Percentiles rank a stretch among this genome's conserved stretches.
phyloP scores from a whole-genome alignment of 2,329 filamentous ascomycete genomes.

The Aspergillus sp. region DNA sequence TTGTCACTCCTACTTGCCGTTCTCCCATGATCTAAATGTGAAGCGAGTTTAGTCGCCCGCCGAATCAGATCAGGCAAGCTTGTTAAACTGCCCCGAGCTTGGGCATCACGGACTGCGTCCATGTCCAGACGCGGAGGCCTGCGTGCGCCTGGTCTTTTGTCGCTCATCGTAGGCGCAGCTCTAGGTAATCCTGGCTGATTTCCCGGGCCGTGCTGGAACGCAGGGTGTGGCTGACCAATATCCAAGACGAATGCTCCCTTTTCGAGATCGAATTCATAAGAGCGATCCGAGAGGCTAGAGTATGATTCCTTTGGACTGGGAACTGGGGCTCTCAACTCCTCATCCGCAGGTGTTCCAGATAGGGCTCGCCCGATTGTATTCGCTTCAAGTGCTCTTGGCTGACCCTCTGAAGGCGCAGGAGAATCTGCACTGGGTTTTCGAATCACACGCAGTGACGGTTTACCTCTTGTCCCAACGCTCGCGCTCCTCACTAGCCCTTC shows the following conservation, averaged over 20 bases:
- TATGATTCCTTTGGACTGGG: constrained; percentile 13
- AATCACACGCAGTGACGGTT: constrained; percentile 37
- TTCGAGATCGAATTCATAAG: constrained; percentile 25
- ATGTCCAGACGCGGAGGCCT: constrained; percentile 71
- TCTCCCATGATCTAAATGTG: constrained; percentile 77
- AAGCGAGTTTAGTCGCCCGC: constrained; percentile 76
- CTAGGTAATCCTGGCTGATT: constrained; percentile 22
- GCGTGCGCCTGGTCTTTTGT: constrained; percentile 31
- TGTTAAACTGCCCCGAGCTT: constrained; percentile 81
- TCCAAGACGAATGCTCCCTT: constrained; percentile 26
- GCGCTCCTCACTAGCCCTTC: constrained; percentile 32
- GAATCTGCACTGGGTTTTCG: constrained; percentile 23
- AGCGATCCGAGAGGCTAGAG: constrained; percentile 13
- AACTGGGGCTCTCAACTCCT: background rate
- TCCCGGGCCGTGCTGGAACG: constrained; percentile 7
- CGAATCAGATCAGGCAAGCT: constrained; percentile 86
- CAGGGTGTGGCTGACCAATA: constrained; percentile 3
- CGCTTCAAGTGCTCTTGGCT: constrained; percentile 1
- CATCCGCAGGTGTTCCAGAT: background rate
- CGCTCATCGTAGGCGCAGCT: constrained; percentile 32
- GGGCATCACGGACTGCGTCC: constrained; percentile 70
- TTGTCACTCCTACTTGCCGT: constrained; percentile 54
- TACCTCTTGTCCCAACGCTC: constrained; percentile 38
- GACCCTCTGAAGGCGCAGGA: constrained; percentile 9
- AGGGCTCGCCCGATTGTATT: constrained; percentile 10